Base-by-base conservation (phyloP, 176 grass and related monocot genomes). In the Coix lacrymajobi region DNA sequence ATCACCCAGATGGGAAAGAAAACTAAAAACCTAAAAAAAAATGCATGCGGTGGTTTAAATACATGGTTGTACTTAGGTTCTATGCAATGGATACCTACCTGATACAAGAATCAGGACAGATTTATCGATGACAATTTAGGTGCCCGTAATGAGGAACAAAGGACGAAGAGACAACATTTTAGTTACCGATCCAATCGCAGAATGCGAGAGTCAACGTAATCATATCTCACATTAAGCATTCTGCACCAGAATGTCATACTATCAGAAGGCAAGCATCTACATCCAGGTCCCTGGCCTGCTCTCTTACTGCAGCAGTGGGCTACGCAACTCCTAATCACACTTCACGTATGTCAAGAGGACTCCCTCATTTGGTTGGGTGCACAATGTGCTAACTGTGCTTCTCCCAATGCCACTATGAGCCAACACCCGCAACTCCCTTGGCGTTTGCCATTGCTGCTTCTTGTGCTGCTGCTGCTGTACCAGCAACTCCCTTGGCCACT, bases 361-460 rank as follows among this genome's bases (percentile, higher is more conserved):
- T 48, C 20, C 46, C 36, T 45, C 51, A 62, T 64, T 40, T 33
- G 20, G 62, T 54, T 13, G 56, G 16, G 70, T 64, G 8, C 25
- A 36, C 40, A 83, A 22, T 73, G 39, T 8, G 19, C 5, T 6
- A 37, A 3, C 9, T 13, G 0, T 14, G 48, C 15, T 56, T 14
- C 19, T 78, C 43, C n/a, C 62, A 44, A 48, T 11, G 9, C n/a
- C 25, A 56, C 91, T 94, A 97, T 34, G 94, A 94, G 13, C 94
- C 92, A 7, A 94, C 87, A 34, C 77, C 87, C 1, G 79, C 96
- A 52, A 86, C 96, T 69, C 96, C 96, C 73, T 93, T 91, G 19
- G 92, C 84, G 72, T 94, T 89, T 4, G 19, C 86, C 1, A 24
- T 60, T 26, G 92, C 90, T 0, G 92, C 92, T 86, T 94, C 64